These are phyloP conservation scores for Mycogone perniciosa DNA, from an alignment of 2,329 filamentous ascomycete species.

Conservation along the genomic window DNA sequence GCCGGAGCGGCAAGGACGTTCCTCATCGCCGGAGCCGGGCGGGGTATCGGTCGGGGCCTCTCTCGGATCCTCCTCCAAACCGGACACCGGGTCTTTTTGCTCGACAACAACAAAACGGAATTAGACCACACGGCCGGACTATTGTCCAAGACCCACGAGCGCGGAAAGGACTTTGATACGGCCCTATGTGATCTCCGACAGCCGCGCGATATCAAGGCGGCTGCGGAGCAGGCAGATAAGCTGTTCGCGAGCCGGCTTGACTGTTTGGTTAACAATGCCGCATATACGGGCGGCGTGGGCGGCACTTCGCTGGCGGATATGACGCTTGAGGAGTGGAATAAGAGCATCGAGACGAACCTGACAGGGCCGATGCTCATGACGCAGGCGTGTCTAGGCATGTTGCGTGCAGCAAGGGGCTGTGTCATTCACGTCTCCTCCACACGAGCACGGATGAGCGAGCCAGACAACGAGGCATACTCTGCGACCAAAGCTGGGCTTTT, in stretches of 20 bases:
- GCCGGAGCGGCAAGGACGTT: conserved; percentile 13
- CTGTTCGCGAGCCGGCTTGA: conserved; percentile 33
- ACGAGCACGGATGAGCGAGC: conserved; percentile 41
- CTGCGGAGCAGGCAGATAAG: conserved; percentile 21
- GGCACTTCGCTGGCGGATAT: conserved; percentile 23
- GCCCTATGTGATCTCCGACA: conserved; percentile 26
- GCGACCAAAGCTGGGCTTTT: conserved; percentile 45
- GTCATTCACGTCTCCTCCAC: conserved; percentile 45
- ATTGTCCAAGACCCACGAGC: conserved; percentile 15
- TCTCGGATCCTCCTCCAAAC: conserved; percentile 27
- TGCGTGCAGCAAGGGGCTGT: conserved; percentile 19
- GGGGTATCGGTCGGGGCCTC: conserved; percentile 19
- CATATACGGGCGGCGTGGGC: conserved; percentile 30
- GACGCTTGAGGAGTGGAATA: conserved; percentile 32
- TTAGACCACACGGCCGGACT: conserved; percentile 28
- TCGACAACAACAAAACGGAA: conserved; percentile 32
- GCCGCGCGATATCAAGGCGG: conserved; percentile 24
- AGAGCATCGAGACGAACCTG: conserved; percentile 31
- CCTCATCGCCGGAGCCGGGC: conserved; percentile 19
- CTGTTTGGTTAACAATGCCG: conserved; percentile 37
- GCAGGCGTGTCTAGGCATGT: conserved; percentile 23
- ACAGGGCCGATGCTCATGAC: conserved; percentile 29
- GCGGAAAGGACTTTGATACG: conserved; percentile 17
- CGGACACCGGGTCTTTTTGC: conserved; percentile 34
- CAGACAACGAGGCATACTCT: conserved; percentile 43